Evolutionary conservation across 495 filamentous ascomycete species (phyloP).

Genomic region (Platismatia glauca): DNA sequence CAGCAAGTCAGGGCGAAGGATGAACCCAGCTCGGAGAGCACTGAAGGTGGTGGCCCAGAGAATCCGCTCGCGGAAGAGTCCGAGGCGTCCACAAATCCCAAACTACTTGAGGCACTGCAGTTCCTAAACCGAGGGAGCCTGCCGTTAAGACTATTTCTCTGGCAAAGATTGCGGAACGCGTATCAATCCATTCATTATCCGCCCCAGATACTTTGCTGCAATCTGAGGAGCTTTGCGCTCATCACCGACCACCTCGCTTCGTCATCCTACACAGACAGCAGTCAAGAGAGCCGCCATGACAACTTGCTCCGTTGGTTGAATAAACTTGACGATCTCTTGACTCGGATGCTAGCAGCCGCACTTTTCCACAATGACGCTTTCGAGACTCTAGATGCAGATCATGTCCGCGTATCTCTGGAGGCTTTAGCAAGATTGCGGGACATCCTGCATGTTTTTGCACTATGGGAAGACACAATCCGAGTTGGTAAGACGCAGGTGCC

Average conservation of each 20-base stretch:
- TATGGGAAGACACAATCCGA: conserved; percentile 74
- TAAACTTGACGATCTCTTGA: conserved; percentile 64
- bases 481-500: conserved; percentile 52
- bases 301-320: conserved; percentile 67
- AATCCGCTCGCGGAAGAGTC: background rate
- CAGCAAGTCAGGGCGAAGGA: conserved; percentile 19
- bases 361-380: conserved; percentile 61
- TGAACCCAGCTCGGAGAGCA: background rate
- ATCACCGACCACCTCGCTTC: conserved; percentile 65
- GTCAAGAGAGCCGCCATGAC: conserved; percentile 52
- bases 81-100: conserved; percentile 32
- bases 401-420: conserved; percentile 59
- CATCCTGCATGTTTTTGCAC: conserved; percentile 65
- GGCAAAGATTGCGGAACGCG: conserved; percentile 77
- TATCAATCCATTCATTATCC: conserved; percentile 75
- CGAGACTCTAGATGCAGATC: conserved; percentile 73
- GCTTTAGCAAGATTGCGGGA: conserved; percentile 57
- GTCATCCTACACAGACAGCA: conserved; percentile 49
- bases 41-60: background rate
- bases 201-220: conserved; percentile 79
- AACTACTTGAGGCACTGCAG: conserved; percentile 63
- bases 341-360: conserved; percentile 52
- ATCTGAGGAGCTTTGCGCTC: conserved; percentile 73
- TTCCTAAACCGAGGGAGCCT: conserved; percentile 75
- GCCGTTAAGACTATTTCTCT: conserved; percentile 73